These are phyloP conservation scores for Metrosideros polymorpha DNA, from an alignment of 441 rosid species.

Conservation along the genomic window DNA sequence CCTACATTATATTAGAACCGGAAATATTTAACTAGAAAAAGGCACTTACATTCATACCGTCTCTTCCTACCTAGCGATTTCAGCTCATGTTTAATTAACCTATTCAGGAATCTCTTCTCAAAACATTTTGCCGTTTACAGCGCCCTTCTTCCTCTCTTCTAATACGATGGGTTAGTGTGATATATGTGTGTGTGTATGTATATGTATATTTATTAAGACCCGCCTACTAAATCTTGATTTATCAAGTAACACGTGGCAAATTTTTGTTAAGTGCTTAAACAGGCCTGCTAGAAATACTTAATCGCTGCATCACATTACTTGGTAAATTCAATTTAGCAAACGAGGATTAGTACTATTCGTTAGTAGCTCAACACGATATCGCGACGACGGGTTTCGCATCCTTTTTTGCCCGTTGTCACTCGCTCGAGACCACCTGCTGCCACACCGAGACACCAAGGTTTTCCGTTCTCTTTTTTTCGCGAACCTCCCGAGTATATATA, in stretches of 20 bases:
- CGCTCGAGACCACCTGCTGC: neutral
- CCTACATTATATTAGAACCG: neutral
- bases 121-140: neutral
- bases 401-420: neutral
- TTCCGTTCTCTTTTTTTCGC: neutral
- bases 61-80: neutral
- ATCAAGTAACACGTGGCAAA: neutral
- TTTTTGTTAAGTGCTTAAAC: neutral
- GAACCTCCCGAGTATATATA: neutral
- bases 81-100: neutral
- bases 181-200: neutral
- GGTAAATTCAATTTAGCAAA: neutral
- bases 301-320: neutral
- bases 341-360: neutral
- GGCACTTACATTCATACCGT: neutral
- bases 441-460: neutral
- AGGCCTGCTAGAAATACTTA: neutral
- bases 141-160: neutral
- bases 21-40: neutral
- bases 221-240: neutral
- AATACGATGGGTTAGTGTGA: neutral
- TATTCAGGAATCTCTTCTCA: neutral
- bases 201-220: neutral
- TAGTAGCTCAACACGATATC: neutral
- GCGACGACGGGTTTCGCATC: neutral